Base-by-base conservation (phyloP, 2,329 filamentous ascomycete species). In the Zasmidium citrigriseum region DNA sequence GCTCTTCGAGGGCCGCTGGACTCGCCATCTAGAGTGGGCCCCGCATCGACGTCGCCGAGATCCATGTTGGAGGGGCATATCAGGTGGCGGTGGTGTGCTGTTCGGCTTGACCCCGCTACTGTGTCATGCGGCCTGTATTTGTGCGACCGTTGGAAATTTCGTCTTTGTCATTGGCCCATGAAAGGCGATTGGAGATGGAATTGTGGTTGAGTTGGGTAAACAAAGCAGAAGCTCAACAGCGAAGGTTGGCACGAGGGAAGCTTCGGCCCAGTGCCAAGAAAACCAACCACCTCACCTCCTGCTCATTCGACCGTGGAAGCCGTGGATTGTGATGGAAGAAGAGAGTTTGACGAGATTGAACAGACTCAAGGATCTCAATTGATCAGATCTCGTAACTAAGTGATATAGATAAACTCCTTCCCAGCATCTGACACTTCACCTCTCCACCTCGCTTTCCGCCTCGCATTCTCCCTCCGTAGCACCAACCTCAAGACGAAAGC, bases 401-500 rank as follows among this genome's bases (percentile, higher is more conserved):
- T 59, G 23, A 63, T 60, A n/a, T 49, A 63, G 2, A 58, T 49
- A 51, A 61, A 63, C 24, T 41, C 55, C 22, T 52, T 47, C 18
- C 58, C 27, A 23, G 41, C 25, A 18, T 24, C 29, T 34, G 45
- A 14, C 24, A 55, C 23, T 23, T 22, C 55, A 25, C 47, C 49
- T 23, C 46, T 49, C 59, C 46, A 58, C 18, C 22, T 52, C 29
- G 45, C 22, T 48, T 38, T 45, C 23, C 47, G 59, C 58, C 52
- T 64, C 24, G 14, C 25, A 63, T 77, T 77, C 65, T 72, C 69
- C 57, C 66, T 70, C 2, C 59, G 55, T 50, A 82, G 61, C 18
- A 78, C 68, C 51, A 72, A 60, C 54, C 81, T 73, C 70, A 84
- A 61, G 0, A 71, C 66, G 14, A 71, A 59, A 1, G 78, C 76